Base-by-base conservation (phyloP, 2,329 filamentous ascomycete genomes). In the Trichoderma sp. region DNA sequence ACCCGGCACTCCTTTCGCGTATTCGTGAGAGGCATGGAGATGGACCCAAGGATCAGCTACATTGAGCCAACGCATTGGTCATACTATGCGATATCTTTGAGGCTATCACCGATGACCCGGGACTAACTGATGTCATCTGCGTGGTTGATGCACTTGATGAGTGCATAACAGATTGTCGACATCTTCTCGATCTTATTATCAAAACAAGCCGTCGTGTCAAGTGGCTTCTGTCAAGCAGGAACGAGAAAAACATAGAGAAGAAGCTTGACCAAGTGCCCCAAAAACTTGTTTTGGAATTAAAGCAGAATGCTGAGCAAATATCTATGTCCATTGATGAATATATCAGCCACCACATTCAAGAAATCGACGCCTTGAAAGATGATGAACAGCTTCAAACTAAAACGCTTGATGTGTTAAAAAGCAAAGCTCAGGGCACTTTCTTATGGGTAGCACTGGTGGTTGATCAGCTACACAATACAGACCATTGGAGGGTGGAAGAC, bases 31-130 rank as follows among this genome's bases (percentile, higher is more conserved):
- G 82, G 3, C 6, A 72, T 0, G 81, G 81, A 3, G 76, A 77
- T 11, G 3, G 5, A 5, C 36, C 2, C 55, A 50, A 61, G 1
- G 73, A 82, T 0, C 73, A 83, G 0, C 86, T 87, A 61, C 76
- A 84, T 17, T 81, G 80, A 50, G 12, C 50, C 0, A 83, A 83
- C 76, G 78, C 79, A 1, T 84, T 79, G 76, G 30, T 76, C 55
- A 75, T 77, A 3, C 59, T 87, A 3, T 78, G 74, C 0, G 68
- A 78, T 1, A 81, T 86, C 3, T 79, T 87, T 1, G 71, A 17
- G 2, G 72, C 13, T 0, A 73, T 74, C 6, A 82, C 86, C 11
- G 71, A 78, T 12, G 81, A 85, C 66, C 70, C 72, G 2, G 82
- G 3, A 8, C 74, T 1, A 12, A 30, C 73, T 6, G 0, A 77